Evolutionary conservation across 140 eudicot species (phyloP).

Genomic region (Cichorium intybus): DNA sequence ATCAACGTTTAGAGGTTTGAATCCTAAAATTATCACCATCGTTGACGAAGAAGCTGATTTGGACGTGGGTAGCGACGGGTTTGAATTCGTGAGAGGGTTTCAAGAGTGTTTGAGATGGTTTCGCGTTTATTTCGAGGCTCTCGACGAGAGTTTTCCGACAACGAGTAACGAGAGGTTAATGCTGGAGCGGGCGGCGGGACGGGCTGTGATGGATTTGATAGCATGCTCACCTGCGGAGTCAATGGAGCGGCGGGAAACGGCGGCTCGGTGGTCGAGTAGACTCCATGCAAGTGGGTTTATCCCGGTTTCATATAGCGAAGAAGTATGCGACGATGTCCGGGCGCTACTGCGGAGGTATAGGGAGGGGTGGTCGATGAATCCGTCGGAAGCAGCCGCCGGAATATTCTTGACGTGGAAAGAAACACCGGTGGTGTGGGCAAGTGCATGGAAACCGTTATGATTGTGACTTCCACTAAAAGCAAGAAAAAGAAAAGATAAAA

Average conservation of each 20-base stretch:
- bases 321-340: constrained; percentile 85
- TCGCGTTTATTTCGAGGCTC: constrained; percentile 79
- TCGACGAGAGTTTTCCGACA: constrained; percentile 70
- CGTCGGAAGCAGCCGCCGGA: constrained; percentile 56
- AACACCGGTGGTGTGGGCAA: constrained; percentile 98
- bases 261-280: constrained; percentile 65
- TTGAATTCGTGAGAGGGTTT: constrained; percentile 73
- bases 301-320: constrained; percentile 58
- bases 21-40: constrained; percentile 68
- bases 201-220: constrained; percentile 79
- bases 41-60: constrained; percentile 97
- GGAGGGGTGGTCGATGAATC: constrained; percentile 90
- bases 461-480: constrained; percentile 27
- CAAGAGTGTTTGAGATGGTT: constrained; percentile 82
- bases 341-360: constrained; percentile 86
- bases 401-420: constrained; percentile 91
- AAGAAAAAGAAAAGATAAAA: neutral
- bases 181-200: constrained; percentile 84
- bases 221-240: constrained; percentile 69
- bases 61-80: constrained; percentile 57
- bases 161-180: constrained; percentile 88
- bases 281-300: constrained; percentile 49
- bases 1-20: constrained; percentile 49
- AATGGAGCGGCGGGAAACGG: constrained; percentile 81
- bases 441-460: constrained; percentile 88